These are phyloP conservation scores for Stentor roeselii DNA, from an alignment of 73 alveolate genomes.

Conservation along the genomic window DNA sequence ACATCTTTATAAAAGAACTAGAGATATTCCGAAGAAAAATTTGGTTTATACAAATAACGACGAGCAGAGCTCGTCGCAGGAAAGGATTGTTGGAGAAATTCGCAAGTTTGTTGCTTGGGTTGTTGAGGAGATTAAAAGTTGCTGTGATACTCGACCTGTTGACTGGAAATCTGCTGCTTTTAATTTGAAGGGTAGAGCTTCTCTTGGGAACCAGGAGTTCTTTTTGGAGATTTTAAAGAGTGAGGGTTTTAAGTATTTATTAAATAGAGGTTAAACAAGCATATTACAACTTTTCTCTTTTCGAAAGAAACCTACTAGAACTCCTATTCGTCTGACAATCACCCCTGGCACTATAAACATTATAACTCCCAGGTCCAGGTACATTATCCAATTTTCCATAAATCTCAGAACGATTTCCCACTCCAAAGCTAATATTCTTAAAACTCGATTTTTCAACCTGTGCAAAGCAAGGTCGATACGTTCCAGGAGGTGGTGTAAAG, in stretches of 20 bases:
- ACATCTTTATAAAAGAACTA: too few species aligned
- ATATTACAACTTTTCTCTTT: too few species aligned
- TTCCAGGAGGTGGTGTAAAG: conserved; percentile 13
- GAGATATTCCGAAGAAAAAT: too few species aligned
- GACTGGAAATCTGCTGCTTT: too few species aligned
- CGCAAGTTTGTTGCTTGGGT: not conserved
- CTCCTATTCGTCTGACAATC: too few species aligned
- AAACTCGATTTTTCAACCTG: not conserved
- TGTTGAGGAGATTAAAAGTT: not conserved
- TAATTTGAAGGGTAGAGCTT: too few species aligned
- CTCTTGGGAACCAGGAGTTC: too few species aligned
- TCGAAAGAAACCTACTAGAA: too few species aligned
- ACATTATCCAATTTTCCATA: not conserved
- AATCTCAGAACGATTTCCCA: not conserved
- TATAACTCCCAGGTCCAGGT: not conserved
- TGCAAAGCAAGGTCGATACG: not conserved
- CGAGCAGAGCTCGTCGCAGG: not conserved
- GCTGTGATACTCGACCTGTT: not conserved
- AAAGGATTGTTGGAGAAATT: not conserved
- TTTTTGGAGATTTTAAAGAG: too few species aligned
- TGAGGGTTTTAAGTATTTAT: too few species aligned
- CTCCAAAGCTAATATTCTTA: not conserved
- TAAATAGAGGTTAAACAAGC: too few species aligned
- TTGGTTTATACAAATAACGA: not conserved
- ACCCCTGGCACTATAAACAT: not conserved